These are phyloP conservation scores for Arthrobotrys conoides DNA, from an alignment of 2,329 filamentous ascomycete species.

Conservation along the genomic window DNA sequence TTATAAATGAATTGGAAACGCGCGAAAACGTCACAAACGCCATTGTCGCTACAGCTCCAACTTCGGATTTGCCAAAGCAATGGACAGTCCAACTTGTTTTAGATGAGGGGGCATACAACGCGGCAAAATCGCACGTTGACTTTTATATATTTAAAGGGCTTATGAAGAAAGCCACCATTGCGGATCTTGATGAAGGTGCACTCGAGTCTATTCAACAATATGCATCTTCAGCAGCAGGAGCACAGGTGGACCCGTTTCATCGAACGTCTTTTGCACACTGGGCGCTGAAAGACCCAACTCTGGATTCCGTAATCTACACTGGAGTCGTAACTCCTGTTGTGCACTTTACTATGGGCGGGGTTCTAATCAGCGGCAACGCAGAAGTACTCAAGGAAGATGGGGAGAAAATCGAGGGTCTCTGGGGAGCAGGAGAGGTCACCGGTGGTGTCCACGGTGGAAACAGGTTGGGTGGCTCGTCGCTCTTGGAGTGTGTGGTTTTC, in stretches of 20 bases:
- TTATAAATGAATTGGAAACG: slow-evolving; percentile 76
- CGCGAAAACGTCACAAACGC: slow-evolving; percentile 72
- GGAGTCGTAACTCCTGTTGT: slow-evolving; percentile 75
- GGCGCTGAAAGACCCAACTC: slow-evolving; percentile 69
- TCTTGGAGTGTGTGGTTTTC: slow-evolving; percentile 77
- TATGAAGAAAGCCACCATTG: slow-evolving; percentile 72
- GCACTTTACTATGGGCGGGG: slow-evolving; percentile 79
- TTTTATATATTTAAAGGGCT: slow-evolving; percentile 77
- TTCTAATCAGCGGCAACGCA: slow-evolving; percentile 72
- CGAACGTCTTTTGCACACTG: slow-evolving; percentile 73
- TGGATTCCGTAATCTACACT: slow-evolving; percentile 72
- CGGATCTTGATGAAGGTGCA: slow-evolving; percentile 68
- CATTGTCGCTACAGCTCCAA: slow-evolving; percentile 68
- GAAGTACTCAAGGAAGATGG: slow-evolving; percentile 70
- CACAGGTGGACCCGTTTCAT: slow-evolving; percentile 69
- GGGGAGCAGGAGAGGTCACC: slow-evolving; percentile 76
- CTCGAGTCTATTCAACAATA: slow-evolving; percentile 71
- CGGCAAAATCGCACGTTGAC: slow-evolving; percentile 72
- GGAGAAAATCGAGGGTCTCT: slow-evolving; percentile 72
- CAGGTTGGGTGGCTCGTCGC: slow-evolving; percentile 74
- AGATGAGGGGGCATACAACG: slow-evolving; percentile 73
- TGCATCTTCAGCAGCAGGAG: slow-evolving; percentile 68
- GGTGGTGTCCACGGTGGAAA: slow-evolving; percentile 77
- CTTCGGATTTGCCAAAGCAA: slow-evolving; percentile 68
- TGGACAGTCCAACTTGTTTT: slow-evolving; percentile 75